These are phyloP conservation scores for Microbotryum saponariae DNA, from an alignment of 1,284 basidiomycete genomes.

Conservation along the genomic window DNA sequence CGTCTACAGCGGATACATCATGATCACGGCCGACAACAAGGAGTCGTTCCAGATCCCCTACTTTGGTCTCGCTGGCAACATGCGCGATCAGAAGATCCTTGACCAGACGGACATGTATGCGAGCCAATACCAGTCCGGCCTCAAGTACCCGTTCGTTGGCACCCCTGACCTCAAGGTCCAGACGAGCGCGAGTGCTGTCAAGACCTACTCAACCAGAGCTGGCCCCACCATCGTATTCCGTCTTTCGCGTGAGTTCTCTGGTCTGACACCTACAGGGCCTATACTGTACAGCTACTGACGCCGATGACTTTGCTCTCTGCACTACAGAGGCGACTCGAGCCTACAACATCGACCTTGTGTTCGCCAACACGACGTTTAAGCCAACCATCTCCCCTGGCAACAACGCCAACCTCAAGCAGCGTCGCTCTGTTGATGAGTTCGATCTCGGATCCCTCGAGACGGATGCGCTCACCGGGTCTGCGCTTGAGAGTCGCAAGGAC, in stretches of 20 bases:
- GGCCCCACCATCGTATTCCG: constrained; percentile 13
- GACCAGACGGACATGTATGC: constrained; percentile 22
- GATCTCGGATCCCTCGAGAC: too few relatives aligned
- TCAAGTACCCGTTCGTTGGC: constrained; percentile 18
- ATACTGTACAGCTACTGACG: too few relatives aligned
- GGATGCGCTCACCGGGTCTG: neutral
- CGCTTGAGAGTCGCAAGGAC: neutral
- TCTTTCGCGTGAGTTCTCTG: constrained; percentile 2
- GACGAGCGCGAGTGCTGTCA: constrained; percentile 7
- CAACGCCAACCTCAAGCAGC: constrained; percentile 6
- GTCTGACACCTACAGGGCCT: too few relatives aligned
- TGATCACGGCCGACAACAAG: neutral
- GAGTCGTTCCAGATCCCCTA: constrained; percentile 20
- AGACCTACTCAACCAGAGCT: neutral
- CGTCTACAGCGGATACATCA: constrained; percentile 30
- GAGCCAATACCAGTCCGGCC: neutral
- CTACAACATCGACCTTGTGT: constrained; percentile 22
- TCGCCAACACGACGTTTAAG: constrained; percentile 16
- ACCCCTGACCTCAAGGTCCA: constrained; percentile 2
- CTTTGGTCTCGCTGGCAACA: constrained; percentile 23
- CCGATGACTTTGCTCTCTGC: too few relatives aligned
- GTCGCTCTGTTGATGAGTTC: too few relatives aligned
- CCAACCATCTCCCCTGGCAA: constrained; percentile 15
- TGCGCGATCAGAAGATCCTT: constrained; percentile 27
- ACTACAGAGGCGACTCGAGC: constrained; percentile 9